Conservation (phyloP, 208 protist genomes). For the Leishmania arabica region DNA sequence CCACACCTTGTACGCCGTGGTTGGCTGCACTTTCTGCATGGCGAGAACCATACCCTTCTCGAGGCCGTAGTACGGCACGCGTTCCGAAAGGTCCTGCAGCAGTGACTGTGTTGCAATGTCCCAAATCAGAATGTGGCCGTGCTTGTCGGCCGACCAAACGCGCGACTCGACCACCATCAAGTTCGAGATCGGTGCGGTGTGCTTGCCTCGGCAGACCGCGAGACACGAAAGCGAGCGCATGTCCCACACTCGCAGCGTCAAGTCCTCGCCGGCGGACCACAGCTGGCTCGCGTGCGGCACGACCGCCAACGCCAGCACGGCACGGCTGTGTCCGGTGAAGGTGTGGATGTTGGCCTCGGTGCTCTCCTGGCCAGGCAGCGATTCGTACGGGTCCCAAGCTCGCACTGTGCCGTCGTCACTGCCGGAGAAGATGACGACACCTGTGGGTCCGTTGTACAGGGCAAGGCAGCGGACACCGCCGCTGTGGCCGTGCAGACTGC, state of each 20-base stretch:
- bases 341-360: constrained; percentile 47
- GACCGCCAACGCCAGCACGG: constrained; percentile 52
- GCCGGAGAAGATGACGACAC: constrained; percentile 79
- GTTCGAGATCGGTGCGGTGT: constrained; percentile 68
- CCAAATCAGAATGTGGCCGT: constrained; percentile 82
- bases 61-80: constrained; percentile 34
- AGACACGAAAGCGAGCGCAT: constrained; percentile 61
- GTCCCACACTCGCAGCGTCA: constrained; percentile 84
- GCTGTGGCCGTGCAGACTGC: constrained; percentile 64
- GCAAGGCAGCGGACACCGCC: constrained; percentile 64
- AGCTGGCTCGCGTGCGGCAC: constrained; percentile 69
- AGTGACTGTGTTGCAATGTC: constrained; percentile 70
- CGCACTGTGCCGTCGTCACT: constrained; percentile 75
- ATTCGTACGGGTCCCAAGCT: constrained; percentile 80
- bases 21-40: constrained; percentile 67
- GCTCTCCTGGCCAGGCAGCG: constrained; percentile 7
- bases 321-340: constrained; percentile 59
- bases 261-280: constrained; percentile 83
- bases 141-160: constrained; percentile 87
- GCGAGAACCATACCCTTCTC: constrained; percentile 44
- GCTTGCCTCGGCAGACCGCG: constrained; percentile 39
- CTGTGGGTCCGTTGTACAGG: constrained; percentile 57
- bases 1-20: constrained; percentile 76
- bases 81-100: constrained; percentile 62
- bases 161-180: constrained; percentile 63